A percentile compares a stretch with the other conserved stretches of the same genome.
phyloP scores from a whole-genome alignment of 148 eudicot species.

The Gaultheria prostrata region DNA sequence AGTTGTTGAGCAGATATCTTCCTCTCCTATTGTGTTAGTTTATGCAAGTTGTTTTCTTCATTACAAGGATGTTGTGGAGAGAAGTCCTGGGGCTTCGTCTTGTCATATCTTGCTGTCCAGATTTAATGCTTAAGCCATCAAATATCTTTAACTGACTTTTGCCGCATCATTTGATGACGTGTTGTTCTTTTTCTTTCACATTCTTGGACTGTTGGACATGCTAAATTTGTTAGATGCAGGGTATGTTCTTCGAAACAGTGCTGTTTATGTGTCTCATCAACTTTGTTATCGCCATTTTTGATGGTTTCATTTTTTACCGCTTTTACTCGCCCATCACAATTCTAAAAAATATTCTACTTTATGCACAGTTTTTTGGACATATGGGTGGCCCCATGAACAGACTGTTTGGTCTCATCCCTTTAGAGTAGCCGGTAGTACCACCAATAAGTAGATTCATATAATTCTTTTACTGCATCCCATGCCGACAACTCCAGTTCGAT shows the following conservation, averaged over 20 bases:
- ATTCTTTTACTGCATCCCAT: background rate
- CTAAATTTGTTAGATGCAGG: background rate
- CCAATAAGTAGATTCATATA: background rate
- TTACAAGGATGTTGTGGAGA: background rate
- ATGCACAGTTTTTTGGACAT: background rate
- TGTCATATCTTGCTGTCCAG: background rate
- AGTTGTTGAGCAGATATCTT: background rate
- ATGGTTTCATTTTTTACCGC: background rate
- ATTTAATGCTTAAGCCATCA: background rate
- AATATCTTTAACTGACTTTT: background rate
- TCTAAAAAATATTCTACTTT: background rate
- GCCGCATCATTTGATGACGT: background rate
- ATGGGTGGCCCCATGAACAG: background rate
- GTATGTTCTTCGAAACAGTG: background rate
- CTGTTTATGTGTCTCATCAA: background rate
- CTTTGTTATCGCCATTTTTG: background rate
- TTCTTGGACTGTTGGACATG: background rate
- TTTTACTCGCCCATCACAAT: background rate
- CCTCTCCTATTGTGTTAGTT: background rate
- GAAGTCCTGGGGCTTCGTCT: background rate
- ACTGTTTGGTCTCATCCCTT: background rate
- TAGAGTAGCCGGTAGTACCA: background rate
- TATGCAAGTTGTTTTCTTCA: background rate
- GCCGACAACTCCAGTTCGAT: background rate
- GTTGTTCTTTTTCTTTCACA: background rate